These are phyloP conservation scores for Microbotryum saponariae DNA, from an alignment of 1,284 basidiomycete species.

Conservation along the genomic window DNA sequence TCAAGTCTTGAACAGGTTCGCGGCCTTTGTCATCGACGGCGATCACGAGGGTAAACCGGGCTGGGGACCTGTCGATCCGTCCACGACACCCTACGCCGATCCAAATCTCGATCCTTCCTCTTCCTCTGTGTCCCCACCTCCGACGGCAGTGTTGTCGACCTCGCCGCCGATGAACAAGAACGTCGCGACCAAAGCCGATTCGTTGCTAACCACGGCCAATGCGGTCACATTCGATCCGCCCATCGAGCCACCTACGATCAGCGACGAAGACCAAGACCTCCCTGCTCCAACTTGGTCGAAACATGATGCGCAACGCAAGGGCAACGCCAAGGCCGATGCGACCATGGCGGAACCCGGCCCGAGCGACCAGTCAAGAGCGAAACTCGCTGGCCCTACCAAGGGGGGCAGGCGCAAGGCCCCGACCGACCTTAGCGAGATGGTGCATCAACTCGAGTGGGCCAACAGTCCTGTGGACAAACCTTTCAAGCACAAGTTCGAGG, in stretches of 20 bases:
- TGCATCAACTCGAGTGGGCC: constrained; percentile 37
- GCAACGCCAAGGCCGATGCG: constrained; percentile 26
- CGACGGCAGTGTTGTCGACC: neutral
- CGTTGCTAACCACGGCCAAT: constrained; percentile 17
- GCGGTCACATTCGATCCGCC: constrained; percentile 46
- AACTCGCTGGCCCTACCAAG: neutral
- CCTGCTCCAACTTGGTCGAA: neutral
- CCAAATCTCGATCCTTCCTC: neutral
- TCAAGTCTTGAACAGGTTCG: constrained; percentile 65
- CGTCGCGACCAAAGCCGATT: constrained; percentile 16
- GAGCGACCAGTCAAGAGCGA: constrained; percentile 11
- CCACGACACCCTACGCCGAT: neutral
- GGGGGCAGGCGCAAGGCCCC: neutral
- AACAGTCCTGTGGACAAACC: constrained; percentile 3
- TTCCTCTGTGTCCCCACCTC: neutral
- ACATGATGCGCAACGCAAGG: constrained; percentile 35
- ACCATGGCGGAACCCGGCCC: no score
- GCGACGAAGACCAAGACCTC: constrained; percentile 7
- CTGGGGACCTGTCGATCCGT: constrained; percentile 22
- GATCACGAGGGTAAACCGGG: constrained; percentile 41
- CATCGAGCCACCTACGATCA: constrained; percentile 46
- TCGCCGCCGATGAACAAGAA: neutral
- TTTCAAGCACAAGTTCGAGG: constrained; percentile 29
- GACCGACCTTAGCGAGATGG: constrained; percentile 35
- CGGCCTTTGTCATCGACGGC: constrained; percentile 57